Evolutionary conservation across 2,329 filamentous ascomycete genomes (phyloP).

Genomic region (Aschersonia sp.): DNA sequence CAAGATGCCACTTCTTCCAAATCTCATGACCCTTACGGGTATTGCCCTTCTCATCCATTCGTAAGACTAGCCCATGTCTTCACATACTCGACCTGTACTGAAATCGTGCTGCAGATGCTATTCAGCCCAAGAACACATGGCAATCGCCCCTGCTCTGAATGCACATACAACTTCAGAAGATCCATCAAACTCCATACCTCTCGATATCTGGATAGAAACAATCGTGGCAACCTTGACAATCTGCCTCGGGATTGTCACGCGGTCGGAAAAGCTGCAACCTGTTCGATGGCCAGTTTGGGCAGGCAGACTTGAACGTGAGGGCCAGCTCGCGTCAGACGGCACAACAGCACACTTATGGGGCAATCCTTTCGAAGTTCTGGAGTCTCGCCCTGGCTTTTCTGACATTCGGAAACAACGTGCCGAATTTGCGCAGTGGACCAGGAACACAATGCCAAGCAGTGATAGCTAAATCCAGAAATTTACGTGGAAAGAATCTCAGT

Average conservation of each 20-base stretch:
- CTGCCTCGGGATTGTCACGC: conserved; percentile 68
- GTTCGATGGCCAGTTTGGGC: conserved; percentile 76
- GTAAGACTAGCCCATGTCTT: conserved; percentile 36
- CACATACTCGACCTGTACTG: not conserved
- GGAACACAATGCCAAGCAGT: conserved; percentile 13
- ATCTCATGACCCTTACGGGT: conserved; percentile 27
- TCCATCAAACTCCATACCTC: conserved; percentile 43
- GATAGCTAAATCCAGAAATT: too few relatives aligned
- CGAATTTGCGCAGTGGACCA: conserved; percentile 67
- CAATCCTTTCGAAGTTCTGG: conserved; percentile 68
- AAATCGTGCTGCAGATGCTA: conserved; percentile 54
- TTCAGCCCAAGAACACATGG: conserved; percentile 84
- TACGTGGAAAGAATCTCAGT: too few relatives aligned
- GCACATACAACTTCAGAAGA: conserved; percentile 27
- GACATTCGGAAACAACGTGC: conserved; percentile 72
- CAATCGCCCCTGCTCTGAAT: conserved; percentile 46
- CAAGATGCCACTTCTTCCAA: not conserved
- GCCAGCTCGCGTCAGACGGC: conserved; percentile 41
- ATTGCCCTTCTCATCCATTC: conserved; percentile 72
- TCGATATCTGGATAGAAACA: conserved; percentile 82
- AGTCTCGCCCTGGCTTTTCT: conserved; percentile 72
- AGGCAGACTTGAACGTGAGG: conserved; percentile 69
- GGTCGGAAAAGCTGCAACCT: conserved; percentile 65
- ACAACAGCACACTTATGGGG: conserved; percentile 54
- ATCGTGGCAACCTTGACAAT: conserved; percentile 67